Conservation (phyloP, 345 rosid species). For the Arabis hirsuta region DNA sequence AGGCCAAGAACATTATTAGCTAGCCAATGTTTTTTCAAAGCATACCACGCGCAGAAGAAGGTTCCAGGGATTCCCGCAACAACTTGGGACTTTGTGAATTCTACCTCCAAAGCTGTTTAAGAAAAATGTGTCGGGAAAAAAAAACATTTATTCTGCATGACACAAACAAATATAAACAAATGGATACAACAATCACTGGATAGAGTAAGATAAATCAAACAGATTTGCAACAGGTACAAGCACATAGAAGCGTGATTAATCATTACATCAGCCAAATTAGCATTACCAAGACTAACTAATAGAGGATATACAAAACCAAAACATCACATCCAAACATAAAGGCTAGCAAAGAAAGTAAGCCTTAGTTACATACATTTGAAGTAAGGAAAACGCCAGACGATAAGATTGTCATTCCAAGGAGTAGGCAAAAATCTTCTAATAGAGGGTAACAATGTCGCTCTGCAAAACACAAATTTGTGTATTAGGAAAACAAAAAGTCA, state of each 20-base stretch:
- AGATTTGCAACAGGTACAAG: background rate
- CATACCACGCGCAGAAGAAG: slow-evolving; percentile 99
- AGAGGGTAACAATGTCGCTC: slow-evolving; percentile 91
- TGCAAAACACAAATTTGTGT: slow-evolving; percentile 44
- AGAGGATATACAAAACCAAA: slow-evolving; percentile 5
- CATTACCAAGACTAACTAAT: slow-evolving; percentile 1
- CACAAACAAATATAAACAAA: slow-evolving; percentile 43
- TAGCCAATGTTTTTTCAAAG: slow-evolving; percentile 94
- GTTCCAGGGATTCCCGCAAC: slow-evolving; percentile 95
- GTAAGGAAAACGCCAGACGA: slow-evolving; percentile 78
- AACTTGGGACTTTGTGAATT: slow-evolving; percentile 91
- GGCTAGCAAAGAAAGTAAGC: background rate
- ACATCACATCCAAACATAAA: background rate
- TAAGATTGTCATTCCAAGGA: slow-evolving; percentile 79
- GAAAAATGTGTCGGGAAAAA: slow-evolving; percentile 42
- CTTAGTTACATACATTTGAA: slow-evolving; percentile 66
- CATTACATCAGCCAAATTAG: background rate
- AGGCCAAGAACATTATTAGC: slow-evolving; percentile 95
- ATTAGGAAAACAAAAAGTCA: slow-evolving; percentile 29
- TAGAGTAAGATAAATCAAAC: slow-evolving; percentile 11
- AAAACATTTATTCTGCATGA: slow-evolving; percentile 51
- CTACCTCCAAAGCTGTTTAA: slow-evolving; percentile 91
- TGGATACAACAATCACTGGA: slow-evolving; percentile 37
- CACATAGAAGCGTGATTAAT: background rate
- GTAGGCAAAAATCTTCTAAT: slow-evolving; percentile 73